A percentile compares a stretch with the other conserved stretches of the same genome.
These are phyloP conservation scores for Neodidymelliopsis sp. DNA, from an alignment of 2,329 filamentous ascomycete genomes.

Conservation along the genomic window DNA sequence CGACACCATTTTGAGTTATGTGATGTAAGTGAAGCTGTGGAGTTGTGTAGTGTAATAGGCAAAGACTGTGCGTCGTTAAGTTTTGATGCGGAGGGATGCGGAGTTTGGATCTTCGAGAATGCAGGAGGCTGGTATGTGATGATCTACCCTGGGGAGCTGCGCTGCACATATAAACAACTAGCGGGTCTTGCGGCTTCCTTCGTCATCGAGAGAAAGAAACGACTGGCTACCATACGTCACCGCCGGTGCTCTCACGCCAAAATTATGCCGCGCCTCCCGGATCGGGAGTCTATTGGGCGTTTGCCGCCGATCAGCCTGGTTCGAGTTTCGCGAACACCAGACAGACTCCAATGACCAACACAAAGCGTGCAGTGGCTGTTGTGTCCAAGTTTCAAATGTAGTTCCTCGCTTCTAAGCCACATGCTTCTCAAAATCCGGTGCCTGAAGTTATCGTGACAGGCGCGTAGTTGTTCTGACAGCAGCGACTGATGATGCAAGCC, in stretches of 20 bases:
- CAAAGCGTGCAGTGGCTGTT: conserved; percentile 12
- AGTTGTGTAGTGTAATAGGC: conserved; percentile 7
- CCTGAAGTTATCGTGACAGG: conserved; percentile 1
- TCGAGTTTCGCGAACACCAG: conserved; percentile 7
- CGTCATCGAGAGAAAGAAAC: conserved; percentile 13
- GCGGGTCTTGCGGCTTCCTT: conserved; percentile 19
- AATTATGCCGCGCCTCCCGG: conserved; percentile 9
- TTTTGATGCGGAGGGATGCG: background rate
- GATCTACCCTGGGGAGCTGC: conserved; percentile 17
- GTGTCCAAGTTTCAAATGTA: conserved; percentile 8
- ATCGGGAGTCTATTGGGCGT: conserved; percentile 13
- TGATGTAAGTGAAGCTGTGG: conserved; percentile 11
- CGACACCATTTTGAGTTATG: conserved; percentile 49
- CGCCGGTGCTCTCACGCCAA: conserved; percentile 5
- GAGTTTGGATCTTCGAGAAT: conserved; percentile 8
- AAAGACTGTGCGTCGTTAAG: background rate
- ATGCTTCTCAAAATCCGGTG: background rate
- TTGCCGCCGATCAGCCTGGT: conserved; percentile 14
- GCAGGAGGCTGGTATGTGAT: conserved; percentile 6
- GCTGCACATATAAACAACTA: conserved; percentile 17
- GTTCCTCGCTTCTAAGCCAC: background rate
- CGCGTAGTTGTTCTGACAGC: conserved; percentile 3
- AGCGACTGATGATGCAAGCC: conserved; percentile 13
- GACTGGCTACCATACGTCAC: conserved; percentile 18
- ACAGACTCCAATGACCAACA: conserved; percentile 10